Evolutionary conservation across 768 basidiomycete genomes (phyloP).

Genomic region (Crucibulum laeve): DNA sequence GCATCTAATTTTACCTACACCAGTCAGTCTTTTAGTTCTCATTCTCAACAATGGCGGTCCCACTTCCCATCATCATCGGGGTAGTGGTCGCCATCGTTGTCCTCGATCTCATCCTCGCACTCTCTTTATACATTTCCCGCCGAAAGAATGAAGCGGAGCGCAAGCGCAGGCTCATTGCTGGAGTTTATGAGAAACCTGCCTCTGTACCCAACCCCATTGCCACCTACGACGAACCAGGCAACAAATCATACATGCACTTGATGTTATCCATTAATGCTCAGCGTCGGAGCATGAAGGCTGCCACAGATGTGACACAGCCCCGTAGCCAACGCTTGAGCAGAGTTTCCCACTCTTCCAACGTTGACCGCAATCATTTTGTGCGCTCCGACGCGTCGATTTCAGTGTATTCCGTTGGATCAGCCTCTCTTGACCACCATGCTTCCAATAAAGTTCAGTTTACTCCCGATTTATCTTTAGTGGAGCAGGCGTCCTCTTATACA

Average conservation of each 20-base stretch:
- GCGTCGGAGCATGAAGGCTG: too few relatives aligned
- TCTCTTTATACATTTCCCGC: background rate
- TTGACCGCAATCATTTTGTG: conserved; percentile 3
- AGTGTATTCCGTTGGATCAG: conserved; percentile 31
- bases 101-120: background rate
- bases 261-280: background rate
- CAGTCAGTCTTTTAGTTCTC: background rate
- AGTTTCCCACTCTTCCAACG: conserved; percentile 2
- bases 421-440: conserved; percentile 16
- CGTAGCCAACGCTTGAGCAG: background rate
- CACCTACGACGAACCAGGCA: too few relatives aligned
- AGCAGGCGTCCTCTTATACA: too few relatives aligned
- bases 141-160: background rate
- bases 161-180: background rate
- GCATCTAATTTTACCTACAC: background rate
- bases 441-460: too few relatives aligned
- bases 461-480: too few relatives aligned
- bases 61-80: background rate
- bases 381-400: conserved; percentile 23
- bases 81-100: background rate
- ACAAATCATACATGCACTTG: background rate
- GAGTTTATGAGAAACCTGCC: background rate
- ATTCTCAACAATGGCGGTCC: too few relatives aligned
- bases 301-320: too few relatives aligned
- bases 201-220: too few relatives aligned